Evolutionary conservation across 2,329 filamentous ascomycete species (phyloP).

Genomic region (Colletotrichum horii): DNA sequence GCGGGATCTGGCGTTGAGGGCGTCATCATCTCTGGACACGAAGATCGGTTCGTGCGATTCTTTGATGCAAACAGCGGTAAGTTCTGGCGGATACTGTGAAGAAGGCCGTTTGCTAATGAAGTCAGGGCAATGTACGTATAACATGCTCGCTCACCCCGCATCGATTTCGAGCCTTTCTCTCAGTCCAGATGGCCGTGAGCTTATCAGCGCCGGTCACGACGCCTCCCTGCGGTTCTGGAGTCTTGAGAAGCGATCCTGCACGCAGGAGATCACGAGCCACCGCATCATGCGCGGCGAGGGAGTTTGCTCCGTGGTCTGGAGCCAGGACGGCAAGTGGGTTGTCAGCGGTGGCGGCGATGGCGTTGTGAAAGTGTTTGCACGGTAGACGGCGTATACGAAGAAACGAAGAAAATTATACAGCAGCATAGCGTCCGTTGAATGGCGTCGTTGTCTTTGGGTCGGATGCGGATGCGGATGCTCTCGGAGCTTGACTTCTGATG

Average conservation of each 20-base stretch:
- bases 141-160: conserved; percentile 95
- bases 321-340: conserved; percentile 91
- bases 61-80: conserved; percentile 98
- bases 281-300: conserved; percentile 95
- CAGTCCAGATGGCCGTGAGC: conserved; percentile 90
- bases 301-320: conserved; percentile 94
- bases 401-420: background rate
- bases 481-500: background rate
- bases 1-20: conserved; percentile 85
- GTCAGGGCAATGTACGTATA: conserved; percentile 96
- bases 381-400: conserved; percentile 37
- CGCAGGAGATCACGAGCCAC: conserved; percentile 92
- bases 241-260: conserved; percentile 92
- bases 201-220: conserved; percentile 95
- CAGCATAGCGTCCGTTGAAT: conserved; percentile 16
- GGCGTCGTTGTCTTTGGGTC: conserved; percentile 5
- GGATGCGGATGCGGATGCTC: background rate
- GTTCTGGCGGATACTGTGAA: conserved; percentile 37
- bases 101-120: background rate
- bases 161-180: conserved; percentile 91
- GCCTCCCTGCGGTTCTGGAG: conserved; percentile 97
- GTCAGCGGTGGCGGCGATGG: conserved; percentile 95
- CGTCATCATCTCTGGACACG: conserved; percentile 93
- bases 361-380: conserved; percentile 88
- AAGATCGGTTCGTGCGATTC: conserved; percentile 94